phyloP scores from a whole-genome alignment of 208 protist species.

The Herpetomonas samuelpessoai region DNA sequence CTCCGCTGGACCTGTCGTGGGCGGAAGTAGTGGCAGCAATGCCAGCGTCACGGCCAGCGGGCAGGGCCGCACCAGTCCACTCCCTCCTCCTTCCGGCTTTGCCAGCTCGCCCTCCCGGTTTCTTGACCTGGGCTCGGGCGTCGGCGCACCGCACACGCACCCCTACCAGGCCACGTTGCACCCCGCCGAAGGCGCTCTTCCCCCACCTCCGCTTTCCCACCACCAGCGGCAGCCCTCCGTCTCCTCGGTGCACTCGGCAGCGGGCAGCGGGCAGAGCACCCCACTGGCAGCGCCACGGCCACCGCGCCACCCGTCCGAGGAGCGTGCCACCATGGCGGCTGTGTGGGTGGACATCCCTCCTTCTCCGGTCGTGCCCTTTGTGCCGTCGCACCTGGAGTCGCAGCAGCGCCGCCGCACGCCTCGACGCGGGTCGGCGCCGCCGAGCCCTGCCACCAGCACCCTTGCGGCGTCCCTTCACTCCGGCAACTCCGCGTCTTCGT shows the following conservation, averaged over 20 bases:
- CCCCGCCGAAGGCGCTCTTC: too few relatives aligned
- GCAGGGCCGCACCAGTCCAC: too few relatives aligned
- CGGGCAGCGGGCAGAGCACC: constrained; percentile 3
- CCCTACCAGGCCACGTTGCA: constrained; percentile 4
- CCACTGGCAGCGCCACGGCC: constrained; percentile 7
- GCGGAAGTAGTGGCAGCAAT: too few relatives aligned
- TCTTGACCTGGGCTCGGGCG: too few relatives aligned
- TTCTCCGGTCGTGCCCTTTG: constrained; percentile 16
- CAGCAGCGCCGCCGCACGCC: constrained; percentile 36
- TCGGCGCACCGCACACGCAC: background rate
- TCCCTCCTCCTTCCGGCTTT: too few relatives aligned
- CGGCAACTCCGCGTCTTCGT: background rate
- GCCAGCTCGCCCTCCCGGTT: too few relatives aligned
- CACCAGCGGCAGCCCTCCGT: background rate
- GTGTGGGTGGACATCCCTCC: constrained; percentile 42
- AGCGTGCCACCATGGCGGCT: constrained; percentile 31
- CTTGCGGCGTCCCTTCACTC: constrained; percentile 31
- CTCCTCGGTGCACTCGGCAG: constrained; percentile 4
- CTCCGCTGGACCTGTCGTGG: too few relatives aligned
- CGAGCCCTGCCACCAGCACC: constrained; percentile 33
- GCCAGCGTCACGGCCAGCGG: too few relatives aligned
- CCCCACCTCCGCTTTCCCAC: constrained; percentile 5
- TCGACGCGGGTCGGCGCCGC: constrained; percentile 24
- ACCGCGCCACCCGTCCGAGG: constrained; percentile 27
- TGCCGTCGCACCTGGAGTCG: constrained; percentile 18